These are phyloP conservation scores for Solanum hybrid DNA, from an alignment of 305 asterid genomes.

Conservation along the genomic window DNA sequence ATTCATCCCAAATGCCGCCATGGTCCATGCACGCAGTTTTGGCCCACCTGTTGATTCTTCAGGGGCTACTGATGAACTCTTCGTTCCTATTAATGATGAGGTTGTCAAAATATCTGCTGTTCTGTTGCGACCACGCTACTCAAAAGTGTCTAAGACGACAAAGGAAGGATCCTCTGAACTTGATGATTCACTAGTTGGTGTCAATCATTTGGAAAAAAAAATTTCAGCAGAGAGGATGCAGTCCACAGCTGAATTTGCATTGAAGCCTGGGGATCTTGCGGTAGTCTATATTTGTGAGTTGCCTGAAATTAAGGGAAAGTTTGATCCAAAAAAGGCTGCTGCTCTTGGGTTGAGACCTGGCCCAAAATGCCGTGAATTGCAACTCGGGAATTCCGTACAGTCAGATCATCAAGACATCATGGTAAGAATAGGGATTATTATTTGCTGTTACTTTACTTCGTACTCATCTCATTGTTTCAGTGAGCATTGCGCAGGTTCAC, in stretches of 20 bases:
- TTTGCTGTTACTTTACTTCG: background rate
- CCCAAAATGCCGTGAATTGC: slow-evolving; percentile 65
- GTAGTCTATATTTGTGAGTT: slow-evolving; percentile 58
- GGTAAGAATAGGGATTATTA: slow-evolving; percentile 13
- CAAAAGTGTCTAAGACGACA: slow-evolving; percentile 18
- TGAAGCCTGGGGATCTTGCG: slow-evolving; percentile 28
- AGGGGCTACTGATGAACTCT: slow-evolving; percentile 28
- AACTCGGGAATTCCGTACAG: slow-evolving; percentile 63
- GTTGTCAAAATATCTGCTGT: slow-evolving; percentile 80
- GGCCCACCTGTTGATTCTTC: slow-evolving; percentile 36
- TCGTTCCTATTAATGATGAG: slow-evolving; percentile 67
- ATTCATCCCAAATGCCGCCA: slow-evolving; percentile 76
- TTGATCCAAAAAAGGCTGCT: slow-evolving; percentile 64
- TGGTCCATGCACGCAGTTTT: slow-evolving; percentile 73
- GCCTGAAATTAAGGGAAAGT: slow-evolving; percentile 77
- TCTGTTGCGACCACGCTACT: slow-evolving; percentile 46
- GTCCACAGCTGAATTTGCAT: slow-evolving; percentile 5
- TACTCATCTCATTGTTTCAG: background rate
- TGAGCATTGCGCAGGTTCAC: slow-evolving; percentile 45
- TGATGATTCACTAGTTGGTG: background rate
- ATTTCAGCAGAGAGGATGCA: background rate
- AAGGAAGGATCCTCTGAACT: slow-evolving; percentile 9
- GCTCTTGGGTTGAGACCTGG: slow-evolving; percentile 80
- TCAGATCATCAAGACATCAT: slow-evolving; percentile 49
- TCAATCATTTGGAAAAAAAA: background rate